phyloP scores from a whole-genome alignment of 2,329 filamentous ascomycete species.

The Chrysoporthe deuterocubensis region DNA sequence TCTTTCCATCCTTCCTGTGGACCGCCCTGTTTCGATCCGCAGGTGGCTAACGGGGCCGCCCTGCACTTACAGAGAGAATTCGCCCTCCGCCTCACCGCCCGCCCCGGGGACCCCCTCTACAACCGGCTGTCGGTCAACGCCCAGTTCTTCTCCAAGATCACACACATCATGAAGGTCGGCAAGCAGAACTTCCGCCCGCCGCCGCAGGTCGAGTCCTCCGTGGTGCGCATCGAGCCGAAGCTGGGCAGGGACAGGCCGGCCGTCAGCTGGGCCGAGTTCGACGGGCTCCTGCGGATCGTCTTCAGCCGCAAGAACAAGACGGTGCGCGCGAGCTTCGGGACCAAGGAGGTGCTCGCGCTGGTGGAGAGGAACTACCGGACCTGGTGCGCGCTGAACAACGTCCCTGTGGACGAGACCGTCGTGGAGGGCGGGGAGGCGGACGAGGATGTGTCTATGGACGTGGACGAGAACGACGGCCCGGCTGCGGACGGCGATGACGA shows the following conservation, averaged over 20 bases:
- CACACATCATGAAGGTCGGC: constrained; percentile 88
- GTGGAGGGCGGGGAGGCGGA: constrained; percentile 50
- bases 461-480: constrained; percentile 44
- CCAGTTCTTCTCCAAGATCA: constrained; percentile 77
- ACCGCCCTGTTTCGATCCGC: not conserved
- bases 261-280: constrained; percentile 94
- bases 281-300: constrained; percentile 80
- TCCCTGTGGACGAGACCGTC: constrained; percentile 72
- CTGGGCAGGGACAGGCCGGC: constrained; percentile 75
- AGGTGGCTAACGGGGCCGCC: not conserved
- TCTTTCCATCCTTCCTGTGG: too few species aligned
- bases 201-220: constrained; percentile 87
- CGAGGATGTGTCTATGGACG: constrained; percentile 43
- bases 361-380: constrained; percentile 87
- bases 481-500: constrained; percentile 53
- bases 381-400: constrained; percentile 86
- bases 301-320: constrained; percentile 92
- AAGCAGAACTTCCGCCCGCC: constrained; percentile 97
- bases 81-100: constrained; percentile 84
- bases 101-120: constrained; percentile 87
- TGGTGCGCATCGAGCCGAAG: constrained; percentile 89
- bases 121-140: constrained; percentile 89
- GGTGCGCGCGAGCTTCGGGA: constrained; percentile 80
- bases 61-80: constrained; percentile 93
- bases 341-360: constrained; percentile 78